Conservation (phyloP, 1,139 yeast genomes). For the Meyerozyma guilliermondii region DNA sequence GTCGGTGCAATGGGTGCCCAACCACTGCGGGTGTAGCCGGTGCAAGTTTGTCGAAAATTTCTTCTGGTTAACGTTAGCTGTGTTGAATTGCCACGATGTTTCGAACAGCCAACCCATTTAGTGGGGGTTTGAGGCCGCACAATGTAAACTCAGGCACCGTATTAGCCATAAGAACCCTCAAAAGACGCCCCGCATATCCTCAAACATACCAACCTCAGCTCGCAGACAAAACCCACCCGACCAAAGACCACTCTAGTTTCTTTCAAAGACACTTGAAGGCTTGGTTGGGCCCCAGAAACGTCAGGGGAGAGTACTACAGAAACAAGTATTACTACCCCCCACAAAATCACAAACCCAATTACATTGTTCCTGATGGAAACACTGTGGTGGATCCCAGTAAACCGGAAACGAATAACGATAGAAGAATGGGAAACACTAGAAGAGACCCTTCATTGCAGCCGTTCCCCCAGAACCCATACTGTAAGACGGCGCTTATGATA, state of each 20-base stretch:
- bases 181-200: constrained; percentile 20
- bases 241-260: constrained; percentile 22
- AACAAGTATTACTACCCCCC: constrained; percentile 77
- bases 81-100: not conserved
- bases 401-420: constrained; percentile 10
- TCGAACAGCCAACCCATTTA: not conserved
- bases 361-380: constrained; percentile 58
- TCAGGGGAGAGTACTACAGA: constrained; percentile 73
- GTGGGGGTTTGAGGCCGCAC: not conserved
- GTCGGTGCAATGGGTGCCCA: not conserved
- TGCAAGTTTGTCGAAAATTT: not conserved
- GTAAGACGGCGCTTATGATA: constrained; percentile 62
- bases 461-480: constrained; percentile 69
- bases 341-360: constrained; percentile 68
- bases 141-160: not conserved
- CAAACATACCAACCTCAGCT: constrained; percentile 14
- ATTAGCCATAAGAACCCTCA: constrained; percentile 3
- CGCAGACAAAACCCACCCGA: constrained; percentile 17
- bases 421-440: constrained; percentile 13
- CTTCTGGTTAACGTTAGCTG: not conserved
- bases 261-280: constrained; percentile 37
- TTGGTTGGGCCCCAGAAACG: constrained; percentile 79
- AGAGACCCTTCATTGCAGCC: constrained; percentile 53
- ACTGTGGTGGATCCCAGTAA: constrained; percentile 26
- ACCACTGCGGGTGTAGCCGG: not conserved